phyloP scores from a whole-genome alignment of 768 basidiomycete genomes.

The Sutorius australiensis region DNA sequence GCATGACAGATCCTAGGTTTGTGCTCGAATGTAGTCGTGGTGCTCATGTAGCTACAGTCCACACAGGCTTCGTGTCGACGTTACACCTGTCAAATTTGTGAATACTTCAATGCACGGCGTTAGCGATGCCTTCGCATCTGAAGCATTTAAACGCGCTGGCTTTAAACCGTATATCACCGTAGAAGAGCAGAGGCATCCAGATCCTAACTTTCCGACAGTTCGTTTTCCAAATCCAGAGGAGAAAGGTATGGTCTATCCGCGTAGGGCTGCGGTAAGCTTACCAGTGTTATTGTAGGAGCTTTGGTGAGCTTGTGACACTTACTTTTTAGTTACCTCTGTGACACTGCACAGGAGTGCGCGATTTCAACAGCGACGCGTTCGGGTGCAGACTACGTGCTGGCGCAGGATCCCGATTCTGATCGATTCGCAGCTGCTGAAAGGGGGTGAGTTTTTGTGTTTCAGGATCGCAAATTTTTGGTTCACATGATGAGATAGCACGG shows the following conservation, averaged over 20 bases:
- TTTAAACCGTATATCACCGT: conserved; percentile 61
- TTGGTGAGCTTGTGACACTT: conserved; percentile 35
- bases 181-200: conserved; percentile 61
- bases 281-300: conserved; percentile 37
- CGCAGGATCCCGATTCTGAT: conserved; percentile 89
- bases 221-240: conserved; percentile 89
- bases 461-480: conserved; percentile 1
- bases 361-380: conserved; percentile 53
- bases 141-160: conserved; percentile 57
- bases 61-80: conserved; percentile 9
- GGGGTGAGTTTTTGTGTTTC: conserved; percentile 37
- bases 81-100: conserved; percentile 53
- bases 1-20: conserved; percentile 18
- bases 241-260: conserved; percentile 48
- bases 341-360: conserved; percentile 60
- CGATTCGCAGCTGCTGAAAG: conserved; percentile 76
- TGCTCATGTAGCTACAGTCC: neutral
- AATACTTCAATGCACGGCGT: conserved; percentile 94
- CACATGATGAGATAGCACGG: conserved; percentile 10
- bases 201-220: conserved; percentile 85
- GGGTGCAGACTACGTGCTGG: conserved; percentile 63
- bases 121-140: conserved; percentile 57
- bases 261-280: conserved; percentile 1
- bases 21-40: neutral
- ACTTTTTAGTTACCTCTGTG: neutral